Evolutionary conservation across 1,284 basidiomycete genomes (phyloP), one percentile per base, ranked within the genome.

Genomic region (Irpex lacteus): DNA sequence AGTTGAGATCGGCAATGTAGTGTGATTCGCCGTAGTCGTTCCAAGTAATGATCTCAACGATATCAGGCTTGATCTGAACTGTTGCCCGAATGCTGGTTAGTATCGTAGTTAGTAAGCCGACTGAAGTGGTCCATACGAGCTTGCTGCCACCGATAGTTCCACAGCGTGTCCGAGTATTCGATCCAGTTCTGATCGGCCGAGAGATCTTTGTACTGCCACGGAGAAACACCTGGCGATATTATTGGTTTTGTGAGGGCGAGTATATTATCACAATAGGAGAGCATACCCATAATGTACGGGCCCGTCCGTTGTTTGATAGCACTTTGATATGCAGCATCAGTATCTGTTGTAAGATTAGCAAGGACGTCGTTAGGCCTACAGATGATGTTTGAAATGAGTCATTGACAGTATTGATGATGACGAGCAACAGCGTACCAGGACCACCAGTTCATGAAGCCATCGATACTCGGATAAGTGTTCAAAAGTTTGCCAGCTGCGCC

Each of bases 371-470:
- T 68, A 40, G 74, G 73, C 73, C 72, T 72, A 58, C n/a, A n/a
- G 54, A 60, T 15, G 49, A 32, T 15, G 26, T n/a, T 8, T 57
- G 6, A 19, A 57, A 21, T 21, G 19, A 21, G 50, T n/a, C 3
- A 8, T 52, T 34, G 55, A 13, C n/a, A 57, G 15, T 9, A 40
- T n/a, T 34, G 13, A 57, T 15, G 18, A 40, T 8, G 32, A 62
- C 18, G 49, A 40, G 32, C n/a, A n/a, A 18, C 32, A 32, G 61
- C 67, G 60, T 58, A 74, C 74, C 75, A 76, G 9, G 75, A 75
- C 75, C 75, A 77, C 76, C 75, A 77, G 57, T 77, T 77, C 64
- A 76, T 74, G 66, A 77, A 77, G 7, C 75, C 75, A 61, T 77
- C 74, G 32, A 77, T 72, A 21, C 71, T 72, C 6, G 75, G 64